Base-by-base conservation (phyloP, 208 protist species). In the Wallacemonas sp. region DNA sequence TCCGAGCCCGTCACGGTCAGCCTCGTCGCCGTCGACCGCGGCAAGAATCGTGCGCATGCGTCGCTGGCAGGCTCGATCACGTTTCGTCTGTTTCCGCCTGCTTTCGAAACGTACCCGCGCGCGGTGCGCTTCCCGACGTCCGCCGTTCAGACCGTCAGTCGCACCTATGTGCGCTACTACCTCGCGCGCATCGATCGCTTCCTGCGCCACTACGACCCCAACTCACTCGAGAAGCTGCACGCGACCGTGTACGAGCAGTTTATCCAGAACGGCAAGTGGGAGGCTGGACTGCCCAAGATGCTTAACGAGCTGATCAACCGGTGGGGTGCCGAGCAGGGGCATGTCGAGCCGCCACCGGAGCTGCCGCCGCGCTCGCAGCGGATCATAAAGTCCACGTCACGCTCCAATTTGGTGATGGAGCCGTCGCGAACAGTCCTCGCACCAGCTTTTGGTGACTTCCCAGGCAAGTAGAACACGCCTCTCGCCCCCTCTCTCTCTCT, bases 161-260 rank as follows among this genome's bases (percentile, higher is more conserved):
- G 86, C 14, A 61, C 19, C 6, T 89, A 85, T 65, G 74, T 95
- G 27, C 83, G 82, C 8, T 88, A 90, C 68, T 95, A 93, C 72
- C 39, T 74, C 0, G 41, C 70, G n/a, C 81, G 87, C 26, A 86
- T 93, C 21, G 73, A 56, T 34, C 72, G 60, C 34, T 68, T 89
- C 29, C 64, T 92, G 48, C 70, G 73, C 49, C 68, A 86, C 61
- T 87, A 91, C 71, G 87, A 95, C 61, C 80, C 80, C 1, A 85
- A 88, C 67, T 80, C 77, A 60, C 69, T 95, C 19, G 52, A 77
- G 30, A 56, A 87, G 43, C 71, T 93, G 17, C 90, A 95, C 56
- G 38, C 68, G 2, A 63, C 56, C 19, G 46, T 93, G 29, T 93
- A 88, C 64, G 90, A 95, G 24, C 64, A 65, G 14, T 83, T 76